Conservation (phyloP, 1,284 basidiomycete species). For the Ceratobasidium sp. region DNA sequence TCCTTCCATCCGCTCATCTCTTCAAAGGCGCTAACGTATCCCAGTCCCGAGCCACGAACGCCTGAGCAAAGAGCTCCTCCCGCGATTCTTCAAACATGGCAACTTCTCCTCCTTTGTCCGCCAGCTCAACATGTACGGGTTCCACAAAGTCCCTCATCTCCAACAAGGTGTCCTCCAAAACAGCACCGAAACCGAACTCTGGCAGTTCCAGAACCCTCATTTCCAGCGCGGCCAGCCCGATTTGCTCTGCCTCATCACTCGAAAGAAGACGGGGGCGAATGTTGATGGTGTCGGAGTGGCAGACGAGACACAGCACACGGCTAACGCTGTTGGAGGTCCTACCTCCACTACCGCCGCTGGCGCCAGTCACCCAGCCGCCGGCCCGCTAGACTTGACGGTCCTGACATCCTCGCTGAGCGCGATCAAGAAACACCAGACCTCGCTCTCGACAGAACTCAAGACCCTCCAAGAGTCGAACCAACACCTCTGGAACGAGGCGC, state of each 20-base stretch:
- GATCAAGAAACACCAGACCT: conserved; percentile 92
- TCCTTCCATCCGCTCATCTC: not conserved
- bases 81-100: conserved; percentile 96
- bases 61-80: conserved; percentile 91
- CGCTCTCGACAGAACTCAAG: conserved; percentile 89
- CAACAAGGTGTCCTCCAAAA: conserved; percentile 93
- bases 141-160: conserved; percentile 95
- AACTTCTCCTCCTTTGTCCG: conserved; percentile 96
- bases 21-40: not conserved
- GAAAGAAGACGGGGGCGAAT: conserved; percentile 68
- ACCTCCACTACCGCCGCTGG: conserved; percentile 44
- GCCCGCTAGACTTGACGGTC: conserved; percentile 79
- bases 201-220: conserved; percentile 93
- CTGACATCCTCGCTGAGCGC: conserved; percentile 87
- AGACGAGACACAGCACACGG: conserved; percentile 39
- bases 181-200: conserved; percentile 87
- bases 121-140: conserved; percentile 98
- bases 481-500: conserved; percentile 91
- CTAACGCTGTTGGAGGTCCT: conserved; percentile 24
- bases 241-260: conserved; percentile 88
- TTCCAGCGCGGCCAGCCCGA: conserved; percentile 93
- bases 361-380: conserved; percentile 52
- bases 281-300: conserved; percentile 52
- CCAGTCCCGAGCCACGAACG: conserved; percentile 93
- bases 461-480: conserved; percentile 92